These are phyloP conservation scores for Phoenix dactylifera DNA, from an alignment of 176 grass and related monocot genomes.

Conservation along the genomic window DNA sequence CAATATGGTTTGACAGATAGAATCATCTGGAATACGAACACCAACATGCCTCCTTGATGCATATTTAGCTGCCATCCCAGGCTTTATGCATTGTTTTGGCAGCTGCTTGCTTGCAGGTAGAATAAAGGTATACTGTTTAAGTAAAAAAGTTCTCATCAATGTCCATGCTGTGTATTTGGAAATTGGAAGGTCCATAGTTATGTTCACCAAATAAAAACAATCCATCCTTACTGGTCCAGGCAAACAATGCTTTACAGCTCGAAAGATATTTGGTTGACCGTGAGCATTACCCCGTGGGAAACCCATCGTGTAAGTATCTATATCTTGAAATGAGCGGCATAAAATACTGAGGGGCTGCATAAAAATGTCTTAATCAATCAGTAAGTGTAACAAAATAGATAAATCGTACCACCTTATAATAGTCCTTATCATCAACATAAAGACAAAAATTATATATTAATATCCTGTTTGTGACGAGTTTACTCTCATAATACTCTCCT, in stretches of 20 bases:
- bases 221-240: slow-evolving; percentile 75
- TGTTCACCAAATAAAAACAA: too few species aligned
- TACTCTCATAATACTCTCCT: too few species aligned
- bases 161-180: too few species aligned
- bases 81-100: slow-evolving; percentile 74
- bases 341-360: slow-evolving; percentile 81
- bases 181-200: too few species aligned
- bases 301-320: slow-evolving; percentile 84
- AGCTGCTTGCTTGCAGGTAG: slow-evolving; percentile 74
- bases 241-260: slow-evolving; percentile 66
- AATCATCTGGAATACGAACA: slow-evolving; percentile 75
- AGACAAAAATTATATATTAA: too few species aligned
- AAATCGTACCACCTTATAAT: neutral
- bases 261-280: slow-evolving; percentile 73
- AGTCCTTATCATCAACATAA: too few species aligned
- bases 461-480: too few species aligned
- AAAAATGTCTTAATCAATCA: slow-evolving; percentile 13
- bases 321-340: slow-evolving; percentile 58
- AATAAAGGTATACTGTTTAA: slow-evolving; percentile 90
- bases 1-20: slow-evolving; percentile 76
- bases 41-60: slow-evolving; percentile 80
- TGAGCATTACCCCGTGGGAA: slow-evolving; percentile 73
- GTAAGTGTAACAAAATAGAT: neutral
- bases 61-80: slow-evolving; percentile 55
- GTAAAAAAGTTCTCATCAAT: slow-evolving; percentile 2